Evolutionary conservation across 495 filamentous ascomycete genomes (phyloP).

Genomic region (Darksidea phi): DNA sequence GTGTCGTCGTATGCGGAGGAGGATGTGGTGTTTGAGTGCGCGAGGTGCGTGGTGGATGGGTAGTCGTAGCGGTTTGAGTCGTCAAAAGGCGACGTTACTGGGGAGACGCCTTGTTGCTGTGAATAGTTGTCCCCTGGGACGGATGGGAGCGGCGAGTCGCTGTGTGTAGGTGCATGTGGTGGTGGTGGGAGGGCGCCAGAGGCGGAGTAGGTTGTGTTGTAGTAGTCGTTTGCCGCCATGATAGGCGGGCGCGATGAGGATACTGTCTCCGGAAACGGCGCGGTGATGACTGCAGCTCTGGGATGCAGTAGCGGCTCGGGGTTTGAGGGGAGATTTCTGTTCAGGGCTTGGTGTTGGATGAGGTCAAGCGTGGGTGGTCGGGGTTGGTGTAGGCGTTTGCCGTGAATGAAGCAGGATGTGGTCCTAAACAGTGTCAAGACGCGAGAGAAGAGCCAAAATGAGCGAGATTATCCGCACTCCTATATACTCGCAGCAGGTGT

Average conservation of each 20-base stretch:
- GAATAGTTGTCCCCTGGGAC: slow-evolving; percentile 34
- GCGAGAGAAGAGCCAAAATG: background rate
- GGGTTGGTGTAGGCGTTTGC: too few species aligned
- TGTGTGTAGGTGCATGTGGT: slow-evolving; percentile 16
- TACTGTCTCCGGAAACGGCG: background rate
- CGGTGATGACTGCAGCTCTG: background rate
- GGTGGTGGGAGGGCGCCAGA: slow-evolving; percentile 26
- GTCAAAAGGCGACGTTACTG: slow-evolving; percentile 44
- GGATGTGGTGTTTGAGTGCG: background rate
- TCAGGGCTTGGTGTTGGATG: too few species aligned
- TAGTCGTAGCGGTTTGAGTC: slow-evolving; percentile 61
- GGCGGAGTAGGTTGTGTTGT: slow-evolving; percentile 48
- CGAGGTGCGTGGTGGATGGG: slow-evolving; percentile 50
- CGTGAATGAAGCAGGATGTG: too few species aligned
- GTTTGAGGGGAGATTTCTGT: too few species aligned
- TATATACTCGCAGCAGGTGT: background rate
- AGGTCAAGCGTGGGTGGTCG: too few species aligned
- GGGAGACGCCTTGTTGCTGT: slow-evolving; percentile 25
- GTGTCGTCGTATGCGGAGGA: slow-evolving; percentile 20
- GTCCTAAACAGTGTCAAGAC: too few species aligned
- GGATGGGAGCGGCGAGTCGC: slow-evolving; percentile 51
- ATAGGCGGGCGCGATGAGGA: slow-evolving; percentile 27
- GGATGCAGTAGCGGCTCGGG: background rate
- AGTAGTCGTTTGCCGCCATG: slow-evolving; percentile 86
- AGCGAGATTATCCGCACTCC: background rate